Percentiles rank a stretch among this genome's conserved stretches.
These are phyloP conservation scores for Seiridium cupressi DNA, from an alignment of 2,329 filamentous ascomycete species.

Conservation along the genomic window DNA sequence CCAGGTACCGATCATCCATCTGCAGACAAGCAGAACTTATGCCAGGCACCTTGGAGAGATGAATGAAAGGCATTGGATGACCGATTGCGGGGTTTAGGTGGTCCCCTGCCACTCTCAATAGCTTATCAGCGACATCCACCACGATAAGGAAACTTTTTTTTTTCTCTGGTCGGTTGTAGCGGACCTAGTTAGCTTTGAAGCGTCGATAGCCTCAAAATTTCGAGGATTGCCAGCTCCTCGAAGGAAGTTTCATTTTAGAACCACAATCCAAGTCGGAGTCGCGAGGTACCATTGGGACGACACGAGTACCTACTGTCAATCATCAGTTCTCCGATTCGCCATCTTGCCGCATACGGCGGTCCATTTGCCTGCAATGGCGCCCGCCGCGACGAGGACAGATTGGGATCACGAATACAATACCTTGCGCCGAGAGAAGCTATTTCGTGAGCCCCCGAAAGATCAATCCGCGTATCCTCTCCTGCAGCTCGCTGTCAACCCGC, in stretches of 20 bases:
- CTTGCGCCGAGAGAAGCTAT: constrained; percentile 81
- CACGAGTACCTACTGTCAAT: no score
- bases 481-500: constrained; percentile 81
- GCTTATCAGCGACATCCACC: background rate
- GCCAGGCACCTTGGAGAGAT: no score
- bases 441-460: constrained; percentile 83
- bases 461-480: constrained; percentile 85
- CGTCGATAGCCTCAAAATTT: background rate
- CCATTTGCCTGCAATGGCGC: constrained; percentile 44
- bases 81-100: background rate
- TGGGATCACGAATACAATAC: constrained; percentile 90
- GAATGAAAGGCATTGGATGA: no score
- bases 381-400: constrained; percentile 59
- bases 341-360: background rate
- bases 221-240: background rate
- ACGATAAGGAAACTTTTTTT: constrained; percentile 8
- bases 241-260: background rate
- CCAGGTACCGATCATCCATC: no score
- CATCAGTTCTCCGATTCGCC: background rate
- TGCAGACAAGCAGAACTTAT: no score
- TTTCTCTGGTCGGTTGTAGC: background rate
- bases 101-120: background rate
- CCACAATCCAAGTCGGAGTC: no score
- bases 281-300: no score
- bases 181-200: background rate